phyloP scores from a whole-genome alignment of 768 basidiomycete genomes.

The Leccinum subtestaceum region DNA sequence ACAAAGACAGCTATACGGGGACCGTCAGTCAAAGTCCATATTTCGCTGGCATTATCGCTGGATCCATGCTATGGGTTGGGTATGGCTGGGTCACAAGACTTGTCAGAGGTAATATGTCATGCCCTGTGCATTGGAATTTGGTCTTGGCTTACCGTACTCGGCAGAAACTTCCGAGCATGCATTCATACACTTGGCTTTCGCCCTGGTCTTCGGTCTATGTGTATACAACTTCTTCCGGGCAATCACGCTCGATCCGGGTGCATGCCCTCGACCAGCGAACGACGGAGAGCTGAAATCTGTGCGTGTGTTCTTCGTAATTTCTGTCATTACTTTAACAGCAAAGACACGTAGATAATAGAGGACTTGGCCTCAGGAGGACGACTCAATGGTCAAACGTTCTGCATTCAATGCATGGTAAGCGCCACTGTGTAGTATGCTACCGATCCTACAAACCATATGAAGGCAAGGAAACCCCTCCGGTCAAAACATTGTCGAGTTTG shows the following conservation, averaged over 20 bases:
- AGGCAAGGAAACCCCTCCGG: conserved; percentile 87
- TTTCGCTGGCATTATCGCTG: conserved; percentile 87
- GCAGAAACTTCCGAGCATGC: conserved; percentile 76
- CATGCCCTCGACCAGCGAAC: conserved; percentile 73
- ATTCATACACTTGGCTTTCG: conserved; percentile 74
- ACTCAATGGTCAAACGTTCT: conserved; percentile 95
- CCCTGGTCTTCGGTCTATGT: conserved; percentile 66
- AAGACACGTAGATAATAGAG: conserved; percentile 70
- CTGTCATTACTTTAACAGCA: not conserved
- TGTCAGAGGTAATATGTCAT: conserved; percentile 53
- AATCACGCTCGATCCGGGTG: conserved; percentile 85
- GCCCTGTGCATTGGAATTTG: not conserved
- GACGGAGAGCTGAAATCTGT: conserved; percentile 89
- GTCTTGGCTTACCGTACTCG: not conserved
- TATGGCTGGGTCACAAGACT: conserved; percentile 81
- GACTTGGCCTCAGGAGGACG: conserved; percentile 84
- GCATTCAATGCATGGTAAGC: conserved; percentile 88
- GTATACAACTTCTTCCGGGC: conserved; percentile 90
- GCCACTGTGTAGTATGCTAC: not conserved
- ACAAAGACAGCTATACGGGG: conserved; percentile 78
- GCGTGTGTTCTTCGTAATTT: conserved; percentile 24
- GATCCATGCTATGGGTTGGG: conserved; percentile 82
- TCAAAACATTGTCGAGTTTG: conserved; percentile 96
- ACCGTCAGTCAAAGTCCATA: conserved; percentile 86
- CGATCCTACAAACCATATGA: not conserved